Evolutionary conservation across 768 basidiomycete genomes (phyloP).

Genomic region (Podaxis rugospora): DNA sequence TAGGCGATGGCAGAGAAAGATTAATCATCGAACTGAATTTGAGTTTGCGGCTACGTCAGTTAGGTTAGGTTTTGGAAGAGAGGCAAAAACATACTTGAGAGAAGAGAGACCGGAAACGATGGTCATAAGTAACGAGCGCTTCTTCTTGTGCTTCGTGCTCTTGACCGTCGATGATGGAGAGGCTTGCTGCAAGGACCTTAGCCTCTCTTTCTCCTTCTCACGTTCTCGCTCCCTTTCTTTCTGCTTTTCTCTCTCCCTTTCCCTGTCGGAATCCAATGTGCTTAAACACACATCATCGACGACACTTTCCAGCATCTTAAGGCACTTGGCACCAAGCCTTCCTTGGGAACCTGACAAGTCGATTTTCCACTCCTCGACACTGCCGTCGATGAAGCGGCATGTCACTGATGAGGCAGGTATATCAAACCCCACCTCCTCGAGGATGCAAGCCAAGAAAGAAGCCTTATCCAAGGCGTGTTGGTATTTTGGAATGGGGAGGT

Average conservation of each 20-base stretch:
- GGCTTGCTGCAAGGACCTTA: constrained; percentile 16
- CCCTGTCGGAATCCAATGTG: constrained; percentile 35
- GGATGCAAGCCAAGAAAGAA: constrained; percentile 49
- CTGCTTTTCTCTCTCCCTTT: constrained; percentile 27
- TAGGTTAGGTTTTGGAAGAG: constrained; percentile 1
- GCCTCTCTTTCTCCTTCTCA: constrained; percentile 26
- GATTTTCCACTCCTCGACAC: constrained; percentile 38
- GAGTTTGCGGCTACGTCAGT: not conserved
- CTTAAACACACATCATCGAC: constrained; percentile 48
- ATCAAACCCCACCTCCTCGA: constrained; percentile 62
- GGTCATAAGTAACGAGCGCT: constrained; percentile 66
- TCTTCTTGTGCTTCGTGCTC: constrained; percentile 56
- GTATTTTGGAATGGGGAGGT: constrained; percentile 46
- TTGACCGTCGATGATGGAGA: constrained; percentile 27
- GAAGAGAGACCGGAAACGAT: constrained; percentile 28
- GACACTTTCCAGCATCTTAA: constrained; percentile 45
- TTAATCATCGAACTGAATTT: constrained; percentile 25
- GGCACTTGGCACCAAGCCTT: constrained; percentile 15
- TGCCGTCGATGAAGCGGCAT: constrained; percentile 58
- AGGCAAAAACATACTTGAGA: constrained; percentile 43
- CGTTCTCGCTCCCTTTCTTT: constrained; percentile 23
- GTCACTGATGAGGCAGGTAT: constrained; percentile 39
- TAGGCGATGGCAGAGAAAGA: constrained; percentile 21
- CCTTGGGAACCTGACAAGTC: constrained; percentile 22
- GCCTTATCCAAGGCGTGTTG: constrained; percentile 60